Base-by-base conservation (phyloP, 1,284 basidiomycete genomes). In the Ustilago bromivora region DNA sequence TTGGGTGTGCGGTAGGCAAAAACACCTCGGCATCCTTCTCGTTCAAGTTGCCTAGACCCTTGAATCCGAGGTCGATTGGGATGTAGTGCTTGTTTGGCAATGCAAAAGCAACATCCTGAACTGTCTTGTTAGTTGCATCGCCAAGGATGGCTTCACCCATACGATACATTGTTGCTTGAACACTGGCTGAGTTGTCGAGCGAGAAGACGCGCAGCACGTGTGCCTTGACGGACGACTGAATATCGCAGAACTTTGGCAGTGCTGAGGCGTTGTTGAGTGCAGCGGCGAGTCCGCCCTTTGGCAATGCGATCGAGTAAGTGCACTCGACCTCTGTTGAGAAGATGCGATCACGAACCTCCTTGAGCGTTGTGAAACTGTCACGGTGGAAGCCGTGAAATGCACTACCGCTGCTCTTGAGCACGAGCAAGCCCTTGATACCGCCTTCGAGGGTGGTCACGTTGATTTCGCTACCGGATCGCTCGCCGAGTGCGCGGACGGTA, bases 121-220 rank as follows among this genome's bases (percentile, higher is more conserved):
- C 89, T 4, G 88, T 88, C 28, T 86, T 85, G 84, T 94, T 92
- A 7, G 87, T 86, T 6, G 71, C 57, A 31, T 81, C 80, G 57
- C 57, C 62, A 23, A 85, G 70, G 71, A 97, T 89, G 7, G 89
- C 89, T 78, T 92, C 90, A 0, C 90, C 93, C 91, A 97, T 97
- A 87, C 92, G 93, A 90, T 92, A 97, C 66, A 96, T 88, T 53
- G 94, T 96, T 13, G 95, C 94, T 90, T 96, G 95, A 7, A 98
- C 96, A 81, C 92, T 93, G 9, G 94, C 94, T 82, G 93, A 95
- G 84, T 95, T 92, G 81, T 98, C 94, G 34, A 88, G 88, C 2
- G 95, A 94, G 85, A 98, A 98, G 2, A 92, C 88, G 73, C 94
- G 91, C 35, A 98, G 88, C 9, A 94, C 96, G 19, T 91, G 89